Percentiles rank a stretch among this genome's conserved stretches.
These are phyloP conservation scores for Tricholoma sp. DNA, from an alignment of 768 basidiomycete genomes.

Conservation along the genomic window DNA sequence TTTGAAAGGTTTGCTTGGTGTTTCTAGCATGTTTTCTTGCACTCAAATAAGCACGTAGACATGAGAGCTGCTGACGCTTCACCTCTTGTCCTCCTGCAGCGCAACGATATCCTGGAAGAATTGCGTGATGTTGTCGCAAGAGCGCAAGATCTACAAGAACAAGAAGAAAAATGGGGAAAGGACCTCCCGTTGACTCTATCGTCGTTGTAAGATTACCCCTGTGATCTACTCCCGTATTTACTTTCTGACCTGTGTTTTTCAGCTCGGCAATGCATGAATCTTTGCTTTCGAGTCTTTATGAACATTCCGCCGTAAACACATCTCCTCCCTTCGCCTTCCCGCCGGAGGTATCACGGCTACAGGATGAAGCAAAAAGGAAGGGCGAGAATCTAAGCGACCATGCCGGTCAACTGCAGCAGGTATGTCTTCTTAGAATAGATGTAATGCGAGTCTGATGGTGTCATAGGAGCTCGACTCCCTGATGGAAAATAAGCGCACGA, in stretches of 20 bases:
- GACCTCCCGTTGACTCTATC: constrained; percentile 12
- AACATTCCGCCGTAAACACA: constrained; percentile 22
- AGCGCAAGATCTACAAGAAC: constrained; percentile 4
- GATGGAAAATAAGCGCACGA: constrained; percentile 1
- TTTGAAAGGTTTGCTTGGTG: constrained; percentile 1
- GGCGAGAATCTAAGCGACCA: constrained; percentile 12
- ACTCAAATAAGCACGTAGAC: constrained; percentile 5
- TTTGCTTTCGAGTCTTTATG: constrained; percentile 16
- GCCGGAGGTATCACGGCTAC: constrained; percentile 7
- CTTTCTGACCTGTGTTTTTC: not conserved
- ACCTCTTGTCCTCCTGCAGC: constrained; percentile 19
- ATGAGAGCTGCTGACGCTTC: constrained; percentile 14
- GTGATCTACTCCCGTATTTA: not conserved
- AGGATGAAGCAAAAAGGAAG: constrained; percentile 16
- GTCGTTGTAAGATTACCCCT: constrained; percentile 12
- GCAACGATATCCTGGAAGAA: constrained; percentile 19
- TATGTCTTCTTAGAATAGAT: not conserved
- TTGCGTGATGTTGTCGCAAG: constrained; percentile 7
- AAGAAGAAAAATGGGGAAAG: constrained; percentile 14
- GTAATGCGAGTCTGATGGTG: not conserved
- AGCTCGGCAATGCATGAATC: constrained; percentile 15
- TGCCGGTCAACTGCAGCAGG: constrained; percentile 20
- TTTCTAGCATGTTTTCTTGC: not conserved
- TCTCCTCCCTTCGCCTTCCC: constrained; percentile 21
- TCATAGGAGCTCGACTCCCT: constrained; percentile 4